Conservation (phyloP, 768 basidiomycete genomes). For the Agrocybe chaxingu region DNA sequence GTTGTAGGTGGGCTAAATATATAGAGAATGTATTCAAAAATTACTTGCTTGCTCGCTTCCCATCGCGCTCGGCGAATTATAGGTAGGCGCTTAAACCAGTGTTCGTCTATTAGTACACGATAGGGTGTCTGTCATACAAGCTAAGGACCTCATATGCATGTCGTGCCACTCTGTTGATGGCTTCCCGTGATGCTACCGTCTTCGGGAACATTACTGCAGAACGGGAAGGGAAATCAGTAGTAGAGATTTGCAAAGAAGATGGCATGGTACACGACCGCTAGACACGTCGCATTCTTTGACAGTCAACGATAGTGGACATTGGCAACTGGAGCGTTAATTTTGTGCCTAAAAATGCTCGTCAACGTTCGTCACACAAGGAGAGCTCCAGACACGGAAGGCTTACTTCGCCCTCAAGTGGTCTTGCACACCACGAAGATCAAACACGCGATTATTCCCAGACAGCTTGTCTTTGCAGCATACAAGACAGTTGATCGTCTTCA, state of each 20-base stretch:
- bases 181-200: no score
- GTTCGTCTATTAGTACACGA: no score
- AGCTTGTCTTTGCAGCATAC: background rate
- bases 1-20: no score
- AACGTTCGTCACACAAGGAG: background rate
- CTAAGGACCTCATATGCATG: no score
- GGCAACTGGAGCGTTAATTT: background rate
- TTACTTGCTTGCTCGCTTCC: no score
- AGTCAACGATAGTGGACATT: background rate
- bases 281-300: background rate
- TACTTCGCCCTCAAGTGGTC: background rate
- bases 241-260: background rate
- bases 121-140: no score
- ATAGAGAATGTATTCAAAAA: no score
- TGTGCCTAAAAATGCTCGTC: background rate
- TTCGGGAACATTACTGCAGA: no score
- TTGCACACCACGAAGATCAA: background rate
- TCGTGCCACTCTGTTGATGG: no score
- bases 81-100: no score
- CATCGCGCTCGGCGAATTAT: no score
- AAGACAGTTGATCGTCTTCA: background rate
- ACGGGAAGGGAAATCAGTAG: no score
- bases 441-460: background rate
- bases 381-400: background rate
- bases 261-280: background rate